Evolutionary conservation across 208 protist genomes (phyloP).

Genomic region (Leishmania major): DNA sequence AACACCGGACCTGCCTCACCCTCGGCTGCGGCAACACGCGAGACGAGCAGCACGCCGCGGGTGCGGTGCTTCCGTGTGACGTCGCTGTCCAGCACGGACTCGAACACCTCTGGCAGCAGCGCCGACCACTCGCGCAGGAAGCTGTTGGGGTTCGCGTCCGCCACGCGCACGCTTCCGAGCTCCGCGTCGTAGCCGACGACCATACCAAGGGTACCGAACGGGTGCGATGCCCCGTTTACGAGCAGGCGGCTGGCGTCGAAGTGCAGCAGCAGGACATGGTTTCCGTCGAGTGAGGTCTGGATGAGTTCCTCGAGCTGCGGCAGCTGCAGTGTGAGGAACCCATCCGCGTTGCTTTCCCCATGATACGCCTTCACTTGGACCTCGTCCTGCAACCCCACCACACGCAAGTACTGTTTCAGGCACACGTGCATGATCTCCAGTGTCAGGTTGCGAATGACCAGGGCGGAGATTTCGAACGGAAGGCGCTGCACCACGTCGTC

Average conservation of each 20-base stretch:
- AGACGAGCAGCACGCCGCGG: slow-evolving; percentile 60
- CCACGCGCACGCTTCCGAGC: slow-evolving; percentile 55
- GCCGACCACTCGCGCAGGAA: slow-evolving; percentile 82
- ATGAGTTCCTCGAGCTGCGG: slow-evolving; percentile 62
- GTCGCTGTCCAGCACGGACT: slow-evolving; percentile 59
- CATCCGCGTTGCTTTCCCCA: slow-evolving; percentile 45
- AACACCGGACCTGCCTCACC: slow-evolving; percentile 32
- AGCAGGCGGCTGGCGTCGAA: slow-evolving; percentile 55
- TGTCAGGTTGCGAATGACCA: slow-evolving; percentile 78
- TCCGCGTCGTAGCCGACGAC: slow-evolving; percentile 62
- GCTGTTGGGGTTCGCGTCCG: slow-evolving; percentile 75
- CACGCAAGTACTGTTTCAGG: slow-evolving; percentile 61
- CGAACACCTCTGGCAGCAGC: slow-evolving; percentile 55
- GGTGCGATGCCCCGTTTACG: slow-evolving; percentile 69
- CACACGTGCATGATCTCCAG: slow-evolving; percentile 80
- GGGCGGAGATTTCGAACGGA: slow-evolving; percentile 75
- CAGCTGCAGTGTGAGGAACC: slow-evolving; percentile 35
- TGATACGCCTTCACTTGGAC: slow-evolving; percentile 61
- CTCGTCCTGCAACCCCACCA: slow-evolving; percentile 35
- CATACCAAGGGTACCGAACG: slow-evolving; percentile 77
- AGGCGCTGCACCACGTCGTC: slow-evolving; percentile 78
- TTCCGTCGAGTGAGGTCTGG: slow-evolving; percentile 29
- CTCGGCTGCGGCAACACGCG: slow-evolving; percentile 12
- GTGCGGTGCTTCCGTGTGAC: slow-evolving; percentile 54
- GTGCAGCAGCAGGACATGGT: slow-evolving; percentile 59